Evolutionary conservation across 2,329 filamentous ascomycete species (phyloP).

Genomic region (Trichoderma breve): DNA sequence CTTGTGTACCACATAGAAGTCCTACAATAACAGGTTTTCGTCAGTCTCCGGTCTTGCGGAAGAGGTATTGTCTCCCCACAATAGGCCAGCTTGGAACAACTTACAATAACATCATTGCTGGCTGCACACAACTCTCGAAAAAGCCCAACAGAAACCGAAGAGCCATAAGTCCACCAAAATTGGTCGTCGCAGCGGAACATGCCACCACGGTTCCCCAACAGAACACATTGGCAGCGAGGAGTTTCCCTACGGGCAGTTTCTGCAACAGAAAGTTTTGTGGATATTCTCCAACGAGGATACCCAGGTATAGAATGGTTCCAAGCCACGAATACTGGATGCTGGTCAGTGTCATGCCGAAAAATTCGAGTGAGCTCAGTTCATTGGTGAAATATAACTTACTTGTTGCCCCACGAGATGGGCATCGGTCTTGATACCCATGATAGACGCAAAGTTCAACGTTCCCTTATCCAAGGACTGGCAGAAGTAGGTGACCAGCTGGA

Average conservation of each 20-base stretch:
- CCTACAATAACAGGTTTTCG: not conserved
- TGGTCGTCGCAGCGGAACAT: not conserved
- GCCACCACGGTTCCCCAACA: not conserved
- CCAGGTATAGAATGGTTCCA: not conserved
- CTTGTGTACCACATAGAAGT: not conserved
- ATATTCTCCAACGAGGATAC: not conserved
- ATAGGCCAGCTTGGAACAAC: not conserved
- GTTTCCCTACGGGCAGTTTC: not conserved
- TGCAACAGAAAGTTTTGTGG: not conserved
- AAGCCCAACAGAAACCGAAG: not conserved
- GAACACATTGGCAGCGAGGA: not conserved
- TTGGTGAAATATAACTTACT: not conserved
- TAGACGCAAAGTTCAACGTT: not conserved
- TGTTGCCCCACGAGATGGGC: not conserved
- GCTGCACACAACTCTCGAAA: not conserved
- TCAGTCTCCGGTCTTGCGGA: not conserved
- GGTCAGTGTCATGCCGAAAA: not conserved
- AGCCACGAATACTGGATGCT: not conserved
- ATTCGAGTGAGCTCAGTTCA: not conserved
- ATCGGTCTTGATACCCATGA: not conserved
- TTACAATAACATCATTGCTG: not conserved
- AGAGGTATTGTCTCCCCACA: not conserved
- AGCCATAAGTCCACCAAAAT: not conserved
- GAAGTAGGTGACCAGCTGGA: not conserved
- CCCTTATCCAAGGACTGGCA: not conserved